Percentiles rank a stretch among this genome's conserved stretches.
Conservation (phyloP, 176 grass and related monocot species). For the Pontederia paniculata region DNA sequence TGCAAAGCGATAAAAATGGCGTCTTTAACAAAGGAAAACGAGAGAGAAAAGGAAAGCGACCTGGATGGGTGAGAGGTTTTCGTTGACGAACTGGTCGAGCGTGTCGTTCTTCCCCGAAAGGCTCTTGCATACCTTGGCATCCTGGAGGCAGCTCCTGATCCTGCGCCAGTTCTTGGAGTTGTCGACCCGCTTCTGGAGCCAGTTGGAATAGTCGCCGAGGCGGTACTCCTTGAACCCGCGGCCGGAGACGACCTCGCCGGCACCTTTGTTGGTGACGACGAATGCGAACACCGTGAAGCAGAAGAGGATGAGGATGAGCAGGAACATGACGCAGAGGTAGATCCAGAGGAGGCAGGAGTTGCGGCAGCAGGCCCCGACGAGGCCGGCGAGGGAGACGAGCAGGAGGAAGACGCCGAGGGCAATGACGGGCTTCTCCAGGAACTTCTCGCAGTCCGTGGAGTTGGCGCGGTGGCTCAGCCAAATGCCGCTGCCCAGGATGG, state of each 20-base stretch:
- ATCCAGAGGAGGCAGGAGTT: conserved; percentile 75
- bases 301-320: conserved; percentile 63
- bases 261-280: conserved; percentile 71
- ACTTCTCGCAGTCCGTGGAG: conserved; percentile 71
- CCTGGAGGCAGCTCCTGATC: conserved; percentile 80
- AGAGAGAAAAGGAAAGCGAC: conserved; percentile 10
- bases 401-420: conserved; percentile 56
- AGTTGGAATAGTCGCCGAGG: conserved; percentile 76
- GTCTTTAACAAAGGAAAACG: background rate
- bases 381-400: conserved; percentile 43
- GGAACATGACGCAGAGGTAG: conserved; percentile 79
- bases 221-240: conserved; percentile 76
- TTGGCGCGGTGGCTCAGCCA: conserved; percentile 66
- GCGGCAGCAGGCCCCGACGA: conserved; percentile 54
- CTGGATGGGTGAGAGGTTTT: conserved; percentile 68
- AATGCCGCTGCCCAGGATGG: conserved; percentile 43
- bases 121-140: conserved; percentile 53
- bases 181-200: conserved; percentile 73
- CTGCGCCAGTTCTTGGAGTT: conserved; percentile 43
- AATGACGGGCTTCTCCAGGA: conserved; percentile 53
- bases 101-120: conserved; percentile 32
- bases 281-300: conserved; percentile 76
- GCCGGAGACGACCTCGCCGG: conserved; percentile 37
- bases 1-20: background rate
- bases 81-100: conserved; percentile 41